Evolutionary conservation across 2,329 filamentous ascomycete genomes (phyloP).

Genomic region (Cercospora sesami): DNA sequence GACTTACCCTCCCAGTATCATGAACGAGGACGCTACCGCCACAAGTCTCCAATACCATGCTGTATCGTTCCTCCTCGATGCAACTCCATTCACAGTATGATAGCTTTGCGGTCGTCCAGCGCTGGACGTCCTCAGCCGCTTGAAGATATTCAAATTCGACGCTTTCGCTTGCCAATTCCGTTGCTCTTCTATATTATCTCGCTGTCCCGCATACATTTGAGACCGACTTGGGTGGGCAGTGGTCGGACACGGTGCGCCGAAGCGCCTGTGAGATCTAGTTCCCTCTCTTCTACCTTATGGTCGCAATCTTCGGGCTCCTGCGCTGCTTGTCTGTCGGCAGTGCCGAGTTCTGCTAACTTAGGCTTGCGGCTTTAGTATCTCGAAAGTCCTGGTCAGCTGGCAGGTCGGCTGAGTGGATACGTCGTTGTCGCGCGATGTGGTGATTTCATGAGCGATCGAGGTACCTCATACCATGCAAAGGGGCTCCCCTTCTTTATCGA

Average conservation of each 20-base stretch:
- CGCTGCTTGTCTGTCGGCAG: background rate
- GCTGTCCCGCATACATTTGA: constrained; percentile 14
- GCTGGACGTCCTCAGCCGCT: constrained; percentile 28
- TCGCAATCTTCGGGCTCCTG: background rate
- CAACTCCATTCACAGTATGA: constrained; percentile 33
- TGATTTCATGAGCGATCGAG: background rate
- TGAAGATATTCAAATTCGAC: constrained; percentile 28
- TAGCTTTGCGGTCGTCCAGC: constrained; percentile 34
- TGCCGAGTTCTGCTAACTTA: background rate
- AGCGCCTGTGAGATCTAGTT: background rate
- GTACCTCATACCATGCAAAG: background rate
- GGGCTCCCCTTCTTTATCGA: background rate
- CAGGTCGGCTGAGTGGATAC: background rate
- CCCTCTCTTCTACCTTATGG: background rate
- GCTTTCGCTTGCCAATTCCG: constrained; percentile 5
- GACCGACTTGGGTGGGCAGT: background rate
- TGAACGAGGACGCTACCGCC: constrained; percentile 47
- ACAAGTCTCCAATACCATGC: constrained; percentile 53
- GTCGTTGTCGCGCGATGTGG: background rate
- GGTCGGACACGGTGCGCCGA: constrained; percentile 1
- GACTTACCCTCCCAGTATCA: constrained; percentile 51
- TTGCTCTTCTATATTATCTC: background rate
- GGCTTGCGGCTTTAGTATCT: background rate
- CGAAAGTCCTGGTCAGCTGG: background rate
- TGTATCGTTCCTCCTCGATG: constrained; percentile 27